Base-by-base conservation (phyloP, 495 filamentous ascomycete species). In the Hypomontagnella submonticulosa region DNA sequence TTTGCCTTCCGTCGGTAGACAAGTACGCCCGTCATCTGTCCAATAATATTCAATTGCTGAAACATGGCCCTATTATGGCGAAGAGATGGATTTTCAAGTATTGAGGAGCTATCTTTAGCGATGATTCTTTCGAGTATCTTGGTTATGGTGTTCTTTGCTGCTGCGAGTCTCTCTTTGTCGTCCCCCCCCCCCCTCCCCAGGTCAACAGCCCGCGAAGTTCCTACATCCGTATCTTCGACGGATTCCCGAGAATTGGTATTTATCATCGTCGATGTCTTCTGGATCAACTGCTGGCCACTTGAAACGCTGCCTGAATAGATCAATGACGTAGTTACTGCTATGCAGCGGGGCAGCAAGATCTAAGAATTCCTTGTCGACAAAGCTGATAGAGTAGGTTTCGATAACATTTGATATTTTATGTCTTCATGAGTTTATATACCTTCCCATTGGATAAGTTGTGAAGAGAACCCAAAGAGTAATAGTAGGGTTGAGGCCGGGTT, bases 161-260 rank as follows among this genome's bases (percentile, higher is more conserved):
- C 63, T 0, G 71, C 70, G 19, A 82, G 76, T 1, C 61, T 66
- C 16, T 75, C 66, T 5, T 64, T 55, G 10, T 74, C 66, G 15
- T 79, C 73, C 0, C 81, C 80, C 42, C 79, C 80, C n/a, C n/a
- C n/a, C n/a, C n/a, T n/a, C n/a, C n/a, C n/a, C n/a, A n/a, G n/a
- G n/a, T n/a, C n/a, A n/a, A n/a, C n/a, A n/a, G n/a, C n/a, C n/a
- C n/a, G n/a, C n/a, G n/a, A n/a, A n/a, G n/a, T n/a, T n/a, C n/a
- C n/a, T n/a, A n/a, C n/a, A n/a, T n/a, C n/a, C n/a, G n/a, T n/a
- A 91, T 91, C 87, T 98, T 95, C 4, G 94, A 92, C 36, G 97
- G 86, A 77, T 93, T 97, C 79, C 97, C 18, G 89, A 87, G 65
- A 98, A 87, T 34, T 90, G 84, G 72, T 99, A 98, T 73, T 92